Evolutionary conservation across 768 basidiomycete genomes (phyloP).

Genomic region (Rhodotorula paludigena): DNA sequence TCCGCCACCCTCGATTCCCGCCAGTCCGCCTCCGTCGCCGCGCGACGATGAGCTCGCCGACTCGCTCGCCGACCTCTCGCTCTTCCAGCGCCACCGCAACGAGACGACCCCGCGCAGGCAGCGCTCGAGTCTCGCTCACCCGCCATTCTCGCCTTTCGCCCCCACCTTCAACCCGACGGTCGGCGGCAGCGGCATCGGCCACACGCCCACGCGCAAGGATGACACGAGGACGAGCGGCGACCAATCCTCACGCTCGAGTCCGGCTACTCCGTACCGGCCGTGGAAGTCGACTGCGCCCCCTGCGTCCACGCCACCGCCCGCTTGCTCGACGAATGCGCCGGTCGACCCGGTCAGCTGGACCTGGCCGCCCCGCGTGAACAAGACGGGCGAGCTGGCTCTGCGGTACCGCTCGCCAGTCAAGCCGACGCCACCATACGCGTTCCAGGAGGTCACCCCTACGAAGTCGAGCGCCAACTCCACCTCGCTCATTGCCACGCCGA

Average conservation of each 20-base stretch:
- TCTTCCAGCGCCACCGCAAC: not conserved
- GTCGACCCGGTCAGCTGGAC: too few species aligned
- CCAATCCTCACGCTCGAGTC: too few species aligned
- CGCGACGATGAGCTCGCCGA: too few species aligned
- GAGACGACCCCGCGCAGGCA: not conserved
- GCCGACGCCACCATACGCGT: not conserved
- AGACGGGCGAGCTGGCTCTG: not conserved
- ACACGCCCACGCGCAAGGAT: not conserved
- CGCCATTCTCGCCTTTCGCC: not conserved
- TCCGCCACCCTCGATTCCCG: too few species aligned
- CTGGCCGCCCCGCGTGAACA: not conserved
- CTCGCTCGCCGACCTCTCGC: fast-evolving
- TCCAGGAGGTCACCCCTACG: not conserved
- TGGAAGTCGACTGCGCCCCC: too few species aligned
- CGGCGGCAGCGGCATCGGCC: not conserved
- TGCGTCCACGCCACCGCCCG: too few species aligned
- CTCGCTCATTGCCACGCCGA: not conserved
- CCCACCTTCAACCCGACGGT: not conserved
- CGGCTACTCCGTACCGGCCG: not conserved
- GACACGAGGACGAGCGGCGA: too few species aligned
- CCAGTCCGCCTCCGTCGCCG: too few species aligned
- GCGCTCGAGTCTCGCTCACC: not conserved
- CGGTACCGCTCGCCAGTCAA: not conserved
- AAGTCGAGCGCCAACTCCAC: not conserved
- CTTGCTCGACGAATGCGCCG: too few species aligned